Evolutionary conservation across 371 early-diverging fungal genomes (phyloP), one percentile per base, ranked within the genome.

Genomic region (Mortierella sp.): DNA sequence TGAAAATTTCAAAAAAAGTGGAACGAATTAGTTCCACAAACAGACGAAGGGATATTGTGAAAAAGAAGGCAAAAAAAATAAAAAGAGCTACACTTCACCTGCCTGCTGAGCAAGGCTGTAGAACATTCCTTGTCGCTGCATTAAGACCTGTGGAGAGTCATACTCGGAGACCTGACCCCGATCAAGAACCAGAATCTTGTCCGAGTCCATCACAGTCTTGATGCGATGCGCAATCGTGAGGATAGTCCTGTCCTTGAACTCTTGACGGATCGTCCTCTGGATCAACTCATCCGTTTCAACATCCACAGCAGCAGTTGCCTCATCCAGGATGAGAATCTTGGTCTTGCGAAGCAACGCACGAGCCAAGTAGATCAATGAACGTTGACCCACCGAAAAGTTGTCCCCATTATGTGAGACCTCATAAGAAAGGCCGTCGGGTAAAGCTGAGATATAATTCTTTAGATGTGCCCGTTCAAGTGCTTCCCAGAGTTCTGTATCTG

Each of bases 131-230:
- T 81, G 64, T 15, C 63, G 60, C n/a, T 64, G 67, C 76, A 91
- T 81, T 46, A 91, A 80, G 8, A 46, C 60, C 39, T 67, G 65
- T 0, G 91, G 90, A 6, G 87, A 76, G 55, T 85, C 92, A 71
- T 83, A 89, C 67, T 96, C 96, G 15, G 87, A 87, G 6, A 95
- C 70, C 12, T 64, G 50, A 4, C 95, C 95, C 39, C 87, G 86
- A 61, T 93, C 93, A 47, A 95, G 78, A 0, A 94, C 94, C 23
- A 95, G 70, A n/a, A 95, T 88, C 32, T 84, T 82, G 71, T 95
- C 95, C 64, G 92, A 96, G 70, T 95, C 94, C 44, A 94, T 91
- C n/a, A 96, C 86, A 1, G 94, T 94, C 54, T 88, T 82, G 60
- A 93, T 82, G 31, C 54, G 81, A 60, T 91, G 91, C 0, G 92